Evolutionary conservation across 2,329 filamentous ascomycete genomes (phyloP), one percentile per base, ranked within the genome.

Genomic region (Dendrostoma leiphaemia): DNA sequence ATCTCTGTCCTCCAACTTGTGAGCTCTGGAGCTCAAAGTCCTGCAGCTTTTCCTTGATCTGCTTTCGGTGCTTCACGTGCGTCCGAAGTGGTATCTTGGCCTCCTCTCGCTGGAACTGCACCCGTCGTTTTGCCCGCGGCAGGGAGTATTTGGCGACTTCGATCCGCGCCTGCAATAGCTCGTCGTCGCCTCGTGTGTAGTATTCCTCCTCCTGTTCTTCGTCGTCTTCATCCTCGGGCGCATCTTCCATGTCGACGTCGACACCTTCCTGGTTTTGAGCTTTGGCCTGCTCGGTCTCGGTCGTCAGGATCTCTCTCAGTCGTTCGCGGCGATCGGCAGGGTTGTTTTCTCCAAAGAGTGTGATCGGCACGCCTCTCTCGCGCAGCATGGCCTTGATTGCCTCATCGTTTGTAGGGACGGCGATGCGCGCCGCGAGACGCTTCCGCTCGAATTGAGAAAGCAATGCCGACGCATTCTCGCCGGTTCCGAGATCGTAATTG

Each of bases 401-500:
- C 58, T 82, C 86, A 76, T 99, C 94, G 69, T 97, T 92, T 51
- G 95, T 99, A 1, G 93, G 94, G 3, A 99, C 94, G 12, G 89
- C 88, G 63, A 97, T 90, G 10, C 89, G 88, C 17, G 91, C 91
- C 10, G 91, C 92, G 65, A 91, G 83, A 65, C 91, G 85, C 72
- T 96, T 97, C 58, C 93, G 89, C 65, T 91, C 89, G 71, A 99
- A 94, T 68, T 97, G 92, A 31, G 84, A 87, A 19, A 95, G 77
- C 51, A 97, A 86, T 13, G 90, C 90, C 3, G 90, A 92, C 3
- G 91, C 91, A 69, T 90, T 91, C 67, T 94, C 89, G 4, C 89
- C 83, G 3, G 76, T 77, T 29, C 87, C 87, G 50, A 96, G 81
- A 40, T 89, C 84, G 79, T 97, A 94, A 73, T 97, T 88, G 66